phyloP scores from a whole-genome alignment of 2,329 filamentous ascomycete species.

The Mycosphaerella arachidis region DNA sequence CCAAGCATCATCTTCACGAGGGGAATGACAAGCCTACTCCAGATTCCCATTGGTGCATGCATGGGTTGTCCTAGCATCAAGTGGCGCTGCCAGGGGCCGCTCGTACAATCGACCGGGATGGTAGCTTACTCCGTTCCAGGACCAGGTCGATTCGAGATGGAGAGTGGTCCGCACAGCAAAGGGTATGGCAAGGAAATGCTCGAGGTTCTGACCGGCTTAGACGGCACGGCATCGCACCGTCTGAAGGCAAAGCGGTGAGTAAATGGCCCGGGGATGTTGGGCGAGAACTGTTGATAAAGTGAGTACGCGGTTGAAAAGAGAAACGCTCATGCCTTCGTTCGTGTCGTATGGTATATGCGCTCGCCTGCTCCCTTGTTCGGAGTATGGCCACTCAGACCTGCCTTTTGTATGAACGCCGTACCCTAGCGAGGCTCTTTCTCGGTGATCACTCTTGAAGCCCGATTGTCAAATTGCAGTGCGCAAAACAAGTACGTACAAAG shows the following conservation, averaged over 20 bases:
- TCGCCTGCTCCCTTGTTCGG: not conserved
- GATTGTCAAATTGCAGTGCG: too few relatives aligned
- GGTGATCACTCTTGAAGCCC: not conserved
- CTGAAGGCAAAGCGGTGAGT: too few relatives aligned
- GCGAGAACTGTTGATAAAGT: not conserved
- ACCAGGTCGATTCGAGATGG: not conserved
- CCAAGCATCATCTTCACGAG: too few relatives aligned
- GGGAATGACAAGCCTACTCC: too few relatives aligned
- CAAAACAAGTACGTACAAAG: not conserved
- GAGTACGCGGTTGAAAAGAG: not conserved
- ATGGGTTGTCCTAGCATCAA: not conserved
- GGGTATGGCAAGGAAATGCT: too few relatives aligned
- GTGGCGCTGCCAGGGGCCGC: not conserved
- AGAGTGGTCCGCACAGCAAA: too few relatives aligned
- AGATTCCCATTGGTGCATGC: not conserved
- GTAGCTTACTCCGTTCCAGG: not conserved
- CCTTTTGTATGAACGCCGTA: not conserved
- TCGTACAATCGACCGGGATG: not conserved
- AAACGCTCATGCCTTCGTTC: not conserved
- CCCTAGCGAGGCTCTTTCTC: not conserved
- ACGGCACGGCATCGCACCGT: too few relatives aligned
- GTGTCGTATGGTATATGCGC: not conserved
- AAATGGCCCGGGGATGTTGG: too few relatives aligned
- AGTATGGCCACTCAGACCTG: not conserved
- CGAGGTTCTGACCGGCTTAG: too few relatives aligned